These are phyloP conservation scores for Oidiodendron maius DNA, from an alignment of 495 filamentous ascomycete species.

Conservation along the genomic window DNA sequence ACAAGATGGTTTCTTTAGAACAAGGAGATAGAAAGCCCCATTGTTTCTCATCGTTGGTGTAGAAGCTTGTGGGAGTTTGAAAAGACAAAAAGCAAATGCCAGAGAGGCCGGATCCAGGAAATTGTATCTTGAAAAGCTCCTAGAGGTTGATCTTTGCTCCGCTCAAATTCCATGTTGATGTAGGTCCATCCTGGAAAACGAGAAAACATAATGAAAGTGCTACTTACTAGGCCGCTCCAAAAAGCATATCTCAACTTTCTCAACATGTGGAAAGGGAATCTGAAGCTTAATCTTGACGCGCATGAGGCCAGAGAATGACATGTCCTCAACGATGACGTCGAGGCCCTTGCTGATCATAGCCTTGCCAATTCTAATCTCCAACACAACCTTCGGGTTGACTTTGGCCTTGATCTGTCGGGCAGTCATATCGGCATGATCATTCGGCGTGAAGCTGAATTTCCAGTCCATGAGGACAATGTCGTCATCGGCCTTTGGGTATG, in stretches of 20 bases:
- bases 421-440: constrained; percentile 88
- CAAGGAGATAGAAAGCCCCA: constrained; percentile 9
- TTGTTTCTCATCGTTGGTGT: background rate
- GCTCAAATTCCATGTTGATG: background rate
- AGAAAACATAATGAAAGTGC: background rate
- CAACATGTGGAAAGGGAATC: constrained; percentile 90
- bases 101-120: background rate
- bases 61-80: background rate
- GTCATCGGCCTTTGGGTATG: constrained; percentile 91
- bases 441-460: constrained; percentile 98
- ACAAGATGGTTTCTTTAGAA: constrained; percentile 3
- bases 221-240: constrained; percentile 42
- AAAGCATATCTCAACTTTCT: constrained; percentile 88
- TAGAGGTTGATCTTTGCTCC: background rate
- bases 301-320: constrained; percentile 92
- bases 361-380: constrained; percentile 90
- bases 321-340: constrained; percentile 96
- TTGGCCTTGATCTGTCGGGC: constrained; percentile 85
- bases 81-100: constrained; percentile 1
- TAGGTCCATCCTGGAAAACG: background rate
- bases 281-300: constrained; percentile 96
- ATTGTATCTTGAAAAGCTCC: constrained; percentile 1
- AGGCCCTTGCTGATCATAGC: constrained; percentile 93
- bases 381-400: constrained; percentile 91
- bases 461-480: constrained; percentile 98